A percentile compares a stretch with the other conserved stretches of the same genome.
Conservation (phyloP, 2,329 filamentous ascomycete species). For the Monilinia polystroma region DNA sequence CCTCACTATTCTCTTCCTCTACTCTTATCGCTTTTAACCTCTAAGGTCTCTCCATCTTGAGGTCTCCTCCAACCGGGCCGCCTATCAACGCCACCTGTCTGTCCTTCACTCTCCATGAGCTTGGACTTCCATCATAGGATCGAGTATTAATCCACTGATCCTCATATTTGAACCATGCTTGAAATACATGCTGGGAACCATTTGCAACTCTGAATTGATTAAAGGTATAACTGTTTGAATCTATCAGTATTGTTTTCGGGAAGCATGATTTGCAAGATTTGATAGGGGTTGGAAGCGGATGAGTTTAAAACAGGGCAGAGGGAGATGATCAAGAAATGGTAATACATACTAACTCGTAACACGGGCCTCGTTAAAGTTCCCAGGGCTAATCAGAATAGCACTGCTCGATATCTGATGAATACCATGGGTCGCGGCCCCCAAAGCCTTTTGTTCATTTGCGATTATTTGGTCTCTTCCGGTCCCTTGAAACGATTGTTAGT, state of each 20-base stretch:
- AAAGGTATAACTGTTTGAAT: constrained; percentile 8
- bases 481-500: constrained; percentile 2
- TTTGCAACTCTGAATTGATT: constrained; percentile 4
- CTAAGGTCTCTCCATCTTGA: background rate
- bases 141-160: constrained; percentile 17
- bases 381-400: constrained; percentile 11
- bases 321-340: background rate
- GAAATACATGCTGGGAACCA: background rate
- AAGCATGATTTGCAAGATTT: background rate
- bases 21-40: background rate
- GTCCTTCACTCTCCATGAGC: constrained; percentile 17
- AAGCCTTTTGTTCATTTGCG: background rate
- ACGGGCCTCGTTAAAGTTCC: constrained; percentile 1
- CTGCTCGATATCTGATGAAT: constrained; percentile 14
- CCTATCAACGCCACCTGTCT: constrained; percentile 11
- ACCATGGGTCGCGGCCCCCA: background rate
- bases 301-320: background rate
- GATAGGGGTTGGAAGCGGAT: background rate
- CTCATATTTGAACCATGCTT: constrained; percentile 6
- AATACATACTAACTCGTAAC: constrained; percentile 19
- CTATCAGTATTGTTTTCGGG: background rate
- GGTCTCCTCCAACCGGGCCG: background rate
- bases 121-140: constrained; percentile 3
- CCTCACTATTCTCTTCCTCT: background rate
- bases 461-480: background rate